Percentiles rank a stretch among this genome's conserved stretches.
Evolutionary conservation across 805 yeast genomes (phyloP).

Genomic region (Hanseniaspora nectarophila): DNA sequence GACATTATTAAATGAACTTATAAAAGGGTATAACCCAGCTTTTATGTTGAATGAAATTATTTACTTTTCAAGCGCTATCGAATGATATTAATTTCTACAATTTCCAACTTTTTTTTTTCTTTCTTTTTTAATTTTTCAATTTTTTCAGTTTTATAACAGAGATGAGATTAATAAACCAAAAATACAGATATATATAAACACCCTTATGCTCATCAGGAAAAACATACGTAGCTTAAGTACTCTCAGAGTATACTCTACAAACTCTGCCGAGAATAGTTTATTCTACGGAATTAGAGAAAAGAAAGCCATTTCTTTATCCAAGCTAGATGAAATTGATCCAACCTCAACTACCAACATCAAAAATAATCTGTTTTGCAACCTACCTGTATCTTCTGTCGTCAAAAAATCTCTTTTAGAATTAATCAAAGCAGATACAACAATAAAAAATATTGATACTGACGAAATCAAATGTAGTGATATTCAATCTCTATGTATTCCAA

Average conservation of each 20-base stretch:
- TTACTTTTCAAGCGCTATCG: too few species aligned
- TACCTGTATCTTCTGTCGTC: background rate
- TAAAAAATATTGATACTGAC: conserved; percentile 21
- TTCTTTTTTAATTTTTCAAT: too few species aligned
- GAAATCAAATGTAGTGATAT: conserved; percentile 56
- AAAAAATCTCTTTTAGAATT: background rate
- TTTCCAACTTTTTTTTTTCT: too few species aligned
- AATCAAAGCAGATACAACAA: conserved; percentile 29
- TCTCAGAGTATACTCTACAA: background rate
- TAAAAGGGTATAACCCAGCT: too few species aligned
- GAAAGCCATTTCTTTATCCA: background rate
- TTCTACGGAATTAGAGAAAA: background rate
- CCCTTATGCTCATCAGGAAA: background rate
- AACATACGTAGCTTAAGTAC: background rate
- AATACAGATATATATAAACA: too few species aligned
- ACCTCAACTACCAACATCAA: background rate
- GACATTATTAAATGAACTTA: too few species aligned
- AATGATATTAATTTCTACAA: too few species aligned
- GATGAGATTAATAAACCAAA: too few species aligned
- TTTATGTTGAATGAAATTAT: too few species aligned
- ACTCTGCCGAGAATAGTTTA: background rate
- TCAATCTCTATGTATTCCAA: conserved; percentile 56
- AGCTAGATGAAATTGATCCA: background rate
- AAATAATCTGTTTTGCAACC: background rate
- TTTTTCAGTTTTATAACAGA: too few species aligned